A percentile compares a stretch with the other conserved stretches of the same genome.
These are phyloP conservation scores for Marsdenia floribunda DNA, from an alignment of 257 asterid genomes.

Conservation along the genomic window DNA sequence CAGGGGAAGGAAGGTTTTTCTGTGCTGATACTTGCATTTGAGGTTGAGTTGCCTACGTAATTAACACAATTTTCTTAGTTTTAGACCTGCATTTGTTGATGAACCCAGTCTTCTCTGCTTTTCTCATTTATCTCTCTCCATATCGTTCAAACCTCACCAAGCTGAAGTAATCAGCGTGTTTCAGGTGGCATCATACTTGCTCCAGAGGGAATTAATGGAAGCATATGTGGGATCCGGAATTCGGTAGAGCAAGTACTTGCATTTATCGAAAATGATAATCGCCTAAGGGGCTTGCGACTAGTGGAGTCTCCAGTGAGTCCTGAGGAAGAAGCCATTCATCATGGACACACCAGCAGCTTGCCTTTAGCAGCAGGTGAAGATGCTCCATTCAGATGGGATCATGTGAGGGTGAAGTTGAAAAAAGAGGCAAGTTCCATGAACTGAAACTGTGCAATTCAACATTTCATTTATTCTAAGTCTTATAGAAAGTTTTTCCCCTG, in stretches of 20 bases:
- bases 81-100: not conserved
- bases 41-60: not conserved
- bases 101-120: not conserved
- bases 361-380: conserved; percentile 99
- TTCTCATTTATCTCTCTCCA: not conserved
- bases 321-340: conserved; percentile 97
- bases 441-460: conserved; percentile 2
- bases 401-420: conserved; percentile 93
- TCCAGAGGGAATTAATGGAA: conserved; percentile 96
- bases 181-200: conserved; percentile 99
- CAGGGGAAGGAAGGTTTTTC: not conserved
- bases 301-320: conserved; percentile 94
- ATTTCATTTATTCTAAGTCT: not conserved
- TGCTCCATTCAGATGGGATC: conserved; percentile 98
- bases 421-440: conserved; percentile 57
- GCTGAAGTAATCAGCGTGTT: conserved; percentile 80
- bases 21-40: not conserved
- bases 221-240: conserved; percentile 74
- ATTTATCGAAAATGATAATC: conserved; percentile 66
- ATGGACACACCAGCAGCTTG: conserved; percentile 71
- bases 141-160: conserved; percentile 46
- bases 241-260: conserved; percentile 67
- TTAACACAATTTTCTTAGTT: not conserved
- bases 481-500: not conserved
- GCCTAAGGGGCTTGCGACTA: conserved; percentile 66